phyloP scores from a whole-genome alignment of 495 filamentous ascomycete genomes.

The Penicillium bovifimosum region DNA sequence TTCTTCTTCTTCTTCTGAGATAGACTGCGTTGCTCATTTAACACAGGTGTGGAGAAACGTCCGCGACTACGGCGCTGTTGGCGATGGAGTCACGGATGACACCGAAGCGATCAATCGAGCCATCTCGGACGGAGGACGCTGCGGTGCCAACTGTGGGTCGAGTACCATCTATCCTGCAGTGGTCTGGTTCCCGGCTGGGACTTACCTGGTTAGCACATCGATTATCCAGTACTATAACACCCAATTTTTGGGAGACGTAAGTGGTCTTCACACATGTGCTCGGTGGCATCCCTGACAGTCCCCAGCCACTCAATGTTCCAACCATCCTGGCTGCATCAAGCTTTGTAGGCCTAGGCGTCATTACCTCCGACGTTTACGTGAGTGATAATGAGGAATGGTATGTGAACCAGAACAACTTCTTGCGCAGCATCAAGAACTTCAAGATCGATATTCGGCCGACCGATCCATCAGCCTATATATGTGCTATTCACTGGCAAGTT shows the following conservation, averaged over 20 bases:
- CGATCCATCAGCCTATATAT: constrained; percentile 11
- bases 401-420: constrained; percentile 33
- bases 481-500: constrained; percentile 38
- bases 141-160: constrained; percentile 46
- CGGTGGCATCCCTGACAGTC: no score
- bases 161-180: constrained; percentile 42
- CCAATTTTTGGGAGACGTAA: constrained; percentile 51
- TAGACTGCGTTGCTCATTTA: no score
- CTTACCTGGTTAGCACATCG: constrained; percentile 52
- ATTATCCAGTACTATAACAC: constrained; percentile 64
- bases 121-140: constrained; percentile 42
- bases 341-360: constrained; percentile 44
- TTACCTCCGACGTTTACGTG: constrained; percentile 45
- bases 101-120: constrained; percentile 49
- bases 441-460: constrained; percentile 27
- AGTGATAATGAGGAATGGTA: constrained; percentile 24
- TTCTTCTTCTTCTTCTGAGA: no score
- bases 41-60: constrained; percentile 34
- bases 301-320: constrained; percentile 30
- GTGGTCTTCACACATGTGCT: no score
- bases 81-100: constrained; percentile 48
- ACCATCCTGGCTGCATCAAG: constrained; percentile 35
- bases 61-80: constrained; percentile 38
- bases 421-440: constrained; percentile 34
- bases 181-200: constrained; percentile 57